A percentile compares a stretch with the other conserved stretches of the same genome.
Evolutionary conservation across 2,329 filamentous ascomycete genomes (phyloP).

Genomic region (Daldinia sp.): DNA sequence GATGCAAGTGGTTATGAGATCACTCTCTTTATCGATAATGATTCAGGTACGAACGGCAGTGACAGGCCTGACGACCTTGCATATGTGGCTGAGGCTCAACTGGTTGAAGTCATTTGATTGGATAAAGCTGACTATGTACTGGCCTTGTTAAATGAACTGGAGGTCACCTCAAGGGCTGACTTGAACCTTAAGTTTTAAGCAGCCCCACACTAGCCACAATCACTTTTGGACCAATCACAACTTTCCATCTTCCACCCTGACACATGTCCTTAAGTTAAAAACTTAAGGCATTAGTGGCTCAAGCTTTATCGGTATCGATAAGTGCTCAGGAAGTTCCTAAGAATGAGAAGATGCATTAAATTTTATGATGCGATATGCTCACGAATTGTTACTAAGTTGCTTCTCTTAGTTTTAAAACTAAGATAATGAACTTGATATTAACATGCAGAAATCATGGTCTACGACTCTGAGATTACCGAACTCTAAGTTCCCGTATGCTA

Average conservation of each 20-base stretch:
- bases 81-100: constrained; percentile 9
- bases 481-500: constrained; percentile 75
- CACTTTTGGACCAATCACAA: too few relatives aligned
- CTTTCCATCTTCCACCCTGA: too few relatives aligned
- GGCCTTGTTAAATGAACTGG: too few relatives aligned
- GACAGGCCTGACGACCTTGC: neutral
- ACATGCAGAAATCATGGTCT: constrained; percentile 73
- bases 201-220: too few relatives aligned
- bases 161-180: too few relatives aligned
- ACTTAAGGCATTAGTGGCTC: too few relatives aligned
- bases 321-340: neutral
- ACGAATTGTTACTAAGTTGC: constrained; percentile 1
- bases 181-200: too few relatives aligned
- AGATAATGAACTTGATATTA: constrained; percentile 43
- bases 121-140: too few relatives aligned
- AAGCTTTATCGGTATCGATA: constrained; percentile 7
- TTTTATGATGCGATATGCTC: constrained; percentile 22
- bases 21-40: constrained; percentile 36
- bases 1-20: constrained; percentile 26
- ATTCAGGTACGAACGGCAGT: neutral
- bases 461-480: constrained; percentile 81
- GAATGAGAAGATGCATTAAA: constrained; percentile 17
- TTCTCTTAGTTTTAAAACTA: constrained; percentile 17
- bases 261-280: too few relatives aligned
- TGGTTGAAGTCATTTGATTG: neutral